Evolutionary conservation across 176 grass and related monocot genomes (phyloP), one percentile per base, ranked within the genome.

Genomic region (Bothriochloa decipiens): DNA sequence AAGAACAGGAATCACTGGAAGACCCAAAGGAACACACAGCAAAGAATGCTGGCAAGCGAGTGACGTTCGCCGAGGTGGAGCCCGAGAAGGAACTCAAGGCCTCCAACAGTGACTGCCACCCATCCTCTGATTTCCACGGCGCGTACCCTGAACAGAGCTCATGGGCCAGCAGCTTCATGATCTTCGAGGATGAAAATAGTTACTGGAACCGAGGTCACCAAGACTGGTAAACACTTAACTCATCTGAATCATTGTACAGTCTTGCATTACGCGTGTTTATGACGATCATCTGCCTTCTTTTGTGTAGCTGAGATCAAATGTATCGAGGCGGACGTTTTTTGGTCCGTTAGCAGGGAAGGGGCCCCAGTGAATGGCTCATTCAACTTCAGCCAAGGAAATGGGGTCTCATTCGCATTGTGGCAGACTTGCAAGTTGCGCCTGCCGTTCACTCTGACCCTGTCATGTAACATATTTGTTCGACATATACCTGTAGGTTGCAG

Each of bases 121-220:
- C 71, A 13, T 37, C 75, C 15, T 82, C 65, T 0, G 78, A 93
- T 66, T 79, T 73, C 74, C 60, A 68, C 6, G 63, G 61, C 1
- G 0, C 15, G 49, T 77, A 79, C n/a, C 47, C 77, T 6, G 87
- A 89, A 20, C 90, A 81, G 13, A 79, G 67, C 37, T 66, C 84
- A 9, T 94, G 86, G 86, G 71, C 64, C 7, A 89, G 40, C 76
- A 75, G 82, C 37, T 91, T 94, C 74, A 91, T 85, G 81, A 85
- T 91, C 33, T 89, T 94, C 14, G 81, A 88, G 71, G 91, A 85
- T 36, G 87, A 92, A 68, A 86, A 86, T 71, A 75, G 22, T 66
- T 86, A 89, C 81, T 89, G 90, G 90, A 76, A 67, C 33, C 65
- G 72, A 46, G 64, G 49, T 26, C 58, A 16, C 41, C 72, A 23